Evolutionary conservation across 352 stramenopile species (phyloP), one percentile per base, ranked within the genome.

Genomic region (Phytophthora podocarpi): DNA sequence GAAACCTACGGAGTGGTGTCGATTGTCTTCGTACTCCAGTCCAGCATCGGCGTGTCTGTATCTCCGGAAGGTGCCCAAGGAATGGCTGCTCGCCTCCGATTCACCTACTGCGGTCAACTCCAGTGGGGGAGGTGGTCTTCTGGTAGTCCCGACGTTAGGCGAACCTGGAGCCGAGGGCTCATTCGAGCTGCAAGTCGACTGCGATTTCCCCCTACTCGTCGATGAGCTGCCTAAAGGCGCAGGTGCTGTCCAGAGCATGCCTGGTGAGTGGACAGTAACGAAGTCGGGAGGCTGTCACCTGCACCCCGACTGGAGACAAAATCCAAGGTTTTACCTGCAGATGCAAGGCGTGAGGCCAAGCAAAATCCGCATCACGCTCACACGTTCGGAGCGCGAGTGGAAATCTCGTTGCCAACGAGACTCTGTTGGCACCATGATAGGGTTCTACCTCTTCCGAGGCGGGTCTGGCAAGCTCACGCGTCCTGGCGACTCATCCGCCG

Each of bases 181-280:
- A 5, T 97, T 93, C 51, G 85, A 93, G 26, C 41, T 97, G n/a
- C 87, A 97, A 49, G 78, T 97, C 7, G 88, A 96, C 57, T 88
- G 72, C 45, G 87, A 97, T 51, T 80, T 88, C 24, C 76, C 85
- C 12, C 47, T 97, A 5, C 63, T 78, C 2, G 58, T 91, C 12
- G 75, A 90, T 26, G 77, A 88, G 45, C 62, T 93, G 12, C 75
- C 79, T 4, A 64, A 64, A 65, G 64, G 59, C 21, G 72, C 82
- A 23, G 77, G 78, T 37, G 79, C 73, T 15, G 85, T 83, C 6
- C 90, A 93, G 58, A 95, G 84, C 16, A 51, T 96, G 7, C 80
- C 78, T 0, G 85, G 85, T 6, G 87, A 96, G 49, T 97, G 90
- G 90, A 84, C 58, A 34, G 70, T 82, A 4, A 21, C 57, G n/a